phyloP scores from a whole-genome alignment of 163 green algal genomes.

The Scenedesmus sp. region DNA sequence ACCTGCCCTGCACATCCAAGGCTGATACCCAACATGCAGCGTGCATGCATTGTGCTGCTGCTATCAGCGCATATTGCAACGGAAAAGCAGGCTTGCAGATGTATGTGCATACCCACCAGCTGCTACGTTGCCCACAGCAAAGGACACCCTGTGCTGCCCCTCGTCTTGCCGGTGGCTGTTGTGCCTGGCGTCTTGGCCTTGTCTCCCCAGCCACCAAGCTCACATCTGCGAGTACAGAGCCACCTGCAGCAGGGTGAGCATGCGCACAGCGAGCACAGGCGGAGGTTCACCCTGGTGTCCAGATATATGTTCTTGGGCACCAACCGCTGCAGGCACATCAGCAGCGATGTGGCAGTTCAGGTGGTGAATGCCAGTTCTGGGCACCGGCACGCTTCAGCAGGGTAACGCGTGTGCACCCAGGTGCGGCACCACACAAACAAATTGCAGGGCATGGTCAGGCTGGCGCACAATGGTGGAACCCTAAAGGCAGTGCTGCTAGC shows the following conservation, averaged over 20 bases:
- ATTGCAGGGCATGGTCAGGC: neutral
- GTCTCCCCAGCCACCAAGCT: conserved; percentile 37
- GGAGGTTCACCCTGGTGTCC: neutral
- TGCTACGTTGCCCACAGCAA: conserved; percentile 7
- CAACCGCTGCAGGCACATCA: too few relatives aligned
- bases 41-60: neutral
- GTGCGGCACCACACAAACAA: too few relatives aligned
- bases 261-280: neutral
- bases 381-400: too few relatives aligned
- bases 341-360: too few relatives aligned
- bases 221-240: conserved; percentile 17
- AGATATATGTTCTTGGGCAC: neutral
- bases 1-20: too few relatives aligned
- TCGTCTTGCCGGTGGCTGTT: conserved; percentile 3
- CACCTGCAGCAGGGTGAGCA: neutral
- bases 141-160: conserved; percentile 33
- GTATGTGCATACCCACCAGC: neutral
- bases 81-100: neutral
- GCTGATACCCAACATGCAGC: neutral
- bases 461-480: neutral
- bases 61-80: neutral
- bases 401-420: too few relatives aligned
- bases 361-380: too few relatives aligned
- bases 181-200: conserved; percentile 24
- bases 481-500: neutral